Conservation (phyloP, 768 basidiomycete genomes). For the Leucosporidium yakuticum region DNA sequence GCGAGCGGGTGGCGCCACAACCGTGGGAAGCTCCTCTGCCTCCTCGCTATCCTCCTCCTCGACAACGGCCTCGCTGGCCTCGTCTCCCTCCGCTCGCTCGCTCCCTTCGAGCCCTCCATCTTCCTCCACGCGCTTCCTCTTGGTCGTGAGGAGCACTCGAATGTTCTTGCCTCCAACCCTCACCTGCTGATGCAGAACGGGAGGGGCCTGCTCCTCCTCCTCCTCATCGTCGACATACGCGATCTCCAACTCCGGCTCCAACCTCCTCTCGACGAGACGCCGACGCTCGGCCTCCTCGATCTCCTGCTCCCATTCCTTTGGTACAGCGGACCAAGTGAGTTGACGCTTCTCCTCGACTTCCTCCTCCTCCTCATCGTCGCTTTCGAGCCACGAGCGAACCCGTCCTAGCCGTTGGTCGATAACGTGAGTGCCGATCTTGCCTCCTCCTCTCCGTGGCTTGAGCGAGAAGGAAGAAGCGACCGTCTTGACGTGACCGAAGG, state of each 20-base stretch:
- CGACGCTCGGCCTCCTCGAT: neutral
- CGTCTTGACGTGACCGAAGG: neutral
- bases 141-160: slow-evolving; percentile 4
- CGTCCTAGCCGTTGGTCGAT: neutral
- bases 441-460: neutral
- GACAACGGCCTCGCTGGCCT: neutral
- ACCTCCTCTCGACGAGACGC: neutral
- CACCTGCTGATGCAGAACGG: neutral
- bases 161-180: slow-evolving; percentile 27
- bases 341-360: slow-evolving; percentile 3
- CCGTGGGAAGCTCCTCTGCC: neutral
- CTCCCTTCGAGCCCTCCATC: slow-evolving; percentile 10
- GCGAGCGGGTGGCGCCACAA: neutral
- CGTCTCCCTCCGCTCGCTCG: slow-evolving; percentile 3
- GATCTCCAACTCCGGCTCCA: neutral
- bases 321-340: neutral
- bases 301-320: neutral
- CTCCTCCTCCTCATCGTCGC: slow-evolving; percentile 14
- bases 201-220: neutral
- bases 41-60: neutral
- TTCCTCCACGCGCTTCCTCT: slow-evolving; percentile 14
- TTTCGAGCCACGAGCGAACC: slow-evolving; percentile 22
- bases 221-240: neutral
- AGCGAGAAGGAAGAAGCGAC: neutral
- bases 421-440: neutral